These are phyloP conservation scores for Polygonum aviculare DNA, from an alignment of 148 eudicot species.

Conservation along the genomic window DNA sequence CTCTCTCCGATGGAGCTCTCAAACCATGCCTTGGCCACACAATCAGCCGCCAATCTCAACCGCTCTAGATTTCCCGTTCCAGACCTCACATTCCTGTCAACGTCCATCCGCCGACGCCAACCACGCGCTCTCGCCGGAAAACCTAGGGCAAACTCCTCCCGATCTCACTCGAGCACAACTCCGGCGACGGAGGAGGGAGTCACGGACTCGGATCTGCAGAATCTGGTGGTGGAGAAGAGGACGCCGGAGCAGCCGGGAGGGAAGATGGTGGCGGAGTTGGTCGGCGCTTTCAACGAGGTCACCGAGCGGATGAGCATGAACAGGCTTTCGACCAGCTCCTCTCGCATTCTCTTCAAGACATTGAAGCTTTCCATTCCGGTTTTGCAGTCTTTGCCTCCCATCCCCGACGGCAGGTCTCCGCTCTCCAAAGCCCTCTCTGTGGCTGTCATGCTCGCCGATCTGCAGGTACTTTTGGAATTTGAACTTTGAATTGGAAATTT, in stretches of 20 bases:
- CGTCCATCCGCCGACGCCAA: background rate
- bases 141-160: background rate
- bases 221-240: slow-evolving; percentile 17
- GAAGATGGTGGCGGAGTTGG: slow-evolving; percentile 86
- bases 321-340: slow-evolving; percentile 43
- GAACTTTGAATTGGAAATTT: background rate
- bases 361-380: slow-evolving; percentile 69
- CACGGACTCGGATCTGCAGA: background rate
- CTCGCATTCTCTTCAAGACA: slow-evolving; percentile 57
- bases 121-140: background rate
- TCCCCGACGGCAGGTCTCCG: slow-evolving; percentile 71
- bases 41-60: background rate
- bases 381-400: slow-evolving; percentile 41
- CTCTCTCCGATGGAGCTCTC: slow-evolving; percentile 4
- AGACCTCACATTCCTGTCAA: background rate
- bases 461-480: slow-evolving; percentile 42
- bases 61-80: background rate
- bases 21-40: background rate
- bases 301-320: slow-evolving; percentile 77
- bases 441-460: slow-evolving; percentile 78
- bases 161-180: slow-evolving; percentile 4
- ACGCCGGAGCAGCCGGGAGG: slow-evolving; percentile 74
- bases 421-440: slow-evolving; percentile 61
- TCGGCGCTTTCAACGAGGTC: slow-evolving; percentile 71
- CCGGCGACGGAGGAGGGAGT: slow-evolving; percentile 2